These are phyloP conservation scores for Clonostachys byssicola DNA, from an alignment of 2,329 filamentous ascomycete genomes.

Conservation along the genomic window DNA sequence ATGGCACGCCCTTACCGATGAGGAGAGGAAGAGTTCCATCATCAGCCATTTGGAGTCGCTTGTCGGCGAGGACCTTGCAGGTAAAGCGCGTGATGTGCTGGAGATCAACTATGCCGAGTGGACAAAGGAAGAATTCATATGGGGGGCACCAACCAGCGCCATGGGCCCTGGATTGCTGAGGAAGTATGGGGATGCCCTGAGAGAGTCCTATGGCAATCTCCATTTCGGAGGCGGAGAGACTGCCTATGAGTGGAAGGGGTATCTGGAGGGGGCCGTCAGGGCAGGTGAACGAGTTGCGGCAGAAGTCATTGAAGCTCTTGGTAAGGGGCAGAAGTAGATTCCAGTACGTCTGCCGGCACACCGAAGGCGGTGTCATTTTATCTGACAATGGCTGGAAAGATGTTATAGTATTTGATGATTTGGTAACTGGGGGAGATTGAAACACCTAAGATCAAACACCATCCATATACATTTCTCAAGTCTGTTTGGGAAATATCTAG, in stretches of 20 bases:
- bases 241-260: slow-evolving; percentile 14
- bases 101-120: slow-evolving; percentile 9
- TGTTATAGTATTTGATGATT: too few relatives aligned
- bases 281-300: slow-evolving; percentile 6
- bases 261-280: slow-evolving; percentile 15
- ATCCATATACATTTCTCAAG: too few relatives aligned
- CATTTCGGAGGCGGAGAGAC: slow-evolving; percentile 17
- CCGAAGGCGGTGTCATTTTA: too few relatives aligned
- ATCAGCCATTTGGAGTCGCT: slow-evolving; percentile 9
- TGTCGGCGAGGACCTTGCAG: slow-evolving; percentile 3
- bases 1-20: slow-evolving; percentile 12
- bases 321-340: neutral
- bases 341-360: too few relatives aligned
- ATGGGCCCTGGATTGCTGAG: slow-evolving; percentile 5
- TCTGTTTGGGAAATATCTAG: too few relatives aligned
- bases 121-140: slow-evolving; percentile 9
- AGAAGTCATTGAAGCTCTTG: neutral
- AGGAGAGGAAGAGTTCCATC: slow-evolving; percentile 5
- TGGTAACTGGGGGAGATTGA: too few relatives aligned
- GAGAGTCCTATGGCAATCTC: slow-evolving; percentile 13
- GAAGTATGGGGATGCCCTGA: slow-evolving; percentile 16
- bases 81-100: slow-evolving; percentile 3
- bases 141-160: slow-evolving; percentile 6
- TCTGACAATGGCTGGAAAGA: too few relatives aligned
- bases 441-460: too few relatives aligned